Base-by-base conservation (phyloP, 148 eudicot genomes). In the Polygonum aviculare region DNA sequence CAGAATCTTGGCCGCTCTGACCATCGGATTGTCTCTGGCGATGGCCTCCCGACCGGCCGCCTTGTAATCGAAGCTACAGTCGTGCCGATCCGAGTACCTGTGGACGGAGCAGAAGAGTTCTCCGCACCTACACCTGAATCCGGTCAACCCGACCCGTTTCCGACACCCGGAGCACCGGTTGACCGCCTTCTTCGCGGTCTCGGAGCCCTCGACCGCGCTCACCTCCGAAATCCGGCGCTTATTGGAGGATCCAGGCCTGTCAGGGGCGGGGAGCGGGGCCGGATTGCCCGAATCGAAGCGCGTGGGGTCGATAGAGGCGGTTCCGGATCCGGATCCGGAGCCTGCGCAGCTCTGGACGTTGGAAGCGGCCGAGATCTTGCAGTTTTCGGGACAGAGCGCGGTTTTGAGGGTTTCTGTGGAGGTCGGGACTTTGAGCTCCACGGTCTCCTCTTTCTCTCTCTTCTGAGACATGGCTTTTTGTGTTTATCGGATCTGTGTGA, bases 41-140 rank as follows among this genome's bases (percentile, higher is more conserved):
- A 91, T 89, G 18, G 89, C 93, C 80, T 87, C 89, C 15, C 80
- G 83, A 2, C 76, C 96, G 2, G 89, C 88, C 35, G 87, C 52
- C 22, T 78, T 86, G 80, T 87, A 91, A 79, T 91, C 93, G 75
- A 87, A 89, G 40, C 83, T 79, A 69, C 93, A 91, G 11, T 87
- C 85, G 19, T 90, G 91, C 74, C 85, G 86, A 83, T 90, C 94
- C 2, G 94, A 85, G 81, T 90, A 90, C 50, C 96, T 86, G 69
- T 91, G 93, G 5, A 79, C 74, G 31, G 87, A 85, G 77, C 96
- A 91, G 83, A 87, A 91, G 19, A 86, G 70, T 47, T 80, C 79
- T 11, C 89, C 93, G 70, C 96, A 91, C n/a, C 91, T 83, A 77
- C 96, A 91, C 33, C 73, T 82, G 76, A 91, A 91, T 3, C 93